Evolutionary conservation across 2,329 filamentous ascomycete species (phyloP), one percentile per base, ranked within the genome.

Genomic region (Ophiocordyceps polyrhachis-furcata): DNA sequence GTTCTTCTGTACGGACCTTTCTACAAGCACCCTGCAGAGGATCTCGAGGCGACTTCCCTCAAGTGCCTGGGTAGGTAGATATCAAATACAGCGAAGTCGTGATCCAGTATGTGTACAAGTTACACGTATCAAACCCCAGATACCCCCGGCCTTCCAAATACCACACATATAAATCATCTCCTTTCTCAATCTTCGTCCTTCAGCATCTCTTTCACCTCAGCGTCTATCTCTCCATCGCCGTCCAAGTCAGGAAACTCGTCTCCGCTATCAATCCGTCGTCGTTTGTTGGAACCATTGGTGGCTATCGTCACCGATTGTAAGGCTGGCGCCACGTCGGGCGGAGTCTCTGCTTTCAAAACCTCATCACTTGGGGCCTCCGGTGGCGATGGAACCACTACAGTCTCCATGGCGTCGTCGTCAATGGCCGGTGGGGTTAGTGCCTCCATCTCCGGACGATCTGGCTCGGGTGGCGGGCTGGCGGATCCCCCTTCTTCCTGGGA

Each of bases 351-450:
- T 17, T 56, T 59, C 1, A 60, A 55, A 3, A 48, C 48, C 6
- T 43, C 40, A 21, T 44, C 17, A 17, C 29, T 23, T 31, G 49
- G 38, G 25, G 51, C 48, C 17, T 52, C 49, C 38, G 41, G 43
- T 12, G 17, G n/a, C 35, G 35, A 38, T 19, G 35, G 35, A 19
- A 38, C 35, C 7, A 38, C 17, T 6, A 51, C 47, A 14, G 45
- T 46, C 13, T 41, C 41, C n/a, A 38, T 40, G 12, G 41, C 28
- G 5, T 49, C 51, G 12, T 62, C 57, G 45, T 76, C 74, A 48
- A 76, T 71, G 2, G 77, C 67, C 1, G 83, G 83, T n/a, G 87
- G 88, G 0, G 88, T 95, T 46, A 95, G 70, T 6, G 80, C 83
- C 60, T 96, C 89, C 46, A 93, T 72, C 52, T 88, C 78, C 1